These are phyloP conservation scores for Metrosideros polymorpha DNA, from an alignment of 441 rosid genomes.

Conservation along the genomic window DNA sequence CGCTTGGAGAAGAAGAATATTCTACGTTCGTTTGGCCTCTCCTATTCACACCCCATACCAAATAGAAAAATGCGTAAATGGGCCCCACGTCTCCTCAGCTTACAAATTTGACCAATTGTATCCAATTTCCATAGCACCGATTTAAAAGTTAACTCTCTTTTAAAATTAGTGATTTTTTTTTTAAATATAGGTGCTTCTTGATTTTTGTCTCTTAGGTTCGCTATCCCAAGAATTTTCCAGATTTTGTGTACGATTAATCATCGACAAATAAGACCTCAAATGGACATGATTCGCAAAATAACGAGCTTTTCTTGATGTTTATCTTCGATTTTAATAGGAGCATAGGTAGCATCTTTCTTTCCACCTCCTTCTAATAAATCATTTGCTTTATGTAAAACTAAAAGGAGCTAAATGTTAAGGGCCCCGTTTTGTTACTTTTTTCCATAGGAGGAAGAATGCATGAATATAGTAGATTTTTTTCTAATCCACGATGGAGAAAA, in stretches of 20 bases:
- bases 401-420: not conserved
- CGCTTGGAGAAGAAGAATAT: conserved; percentile 18
- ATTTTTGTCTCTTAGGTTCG: not conserved
- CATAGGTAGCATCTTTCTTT: not conserved
- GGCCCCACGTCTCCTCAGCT: not conserved
- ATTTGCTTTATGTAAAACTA: not conserved
- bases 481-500: not conserved
- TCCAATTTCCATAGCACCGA: not conserved
- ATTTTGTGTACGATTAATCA: not conserved
- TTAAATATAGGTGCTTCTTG: not conserved
- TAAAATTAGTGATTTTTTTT: not conserved
- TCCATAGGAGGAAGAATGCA: not conserved
- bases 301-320: not conserved
- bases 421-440: not conserved
- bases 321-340: not conserved
- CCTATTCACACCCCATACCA: not conserved
- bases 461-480: not conserved
- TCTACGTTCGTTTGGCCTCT: not conserved
- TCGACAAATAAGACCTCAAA: not conserved
- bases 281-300: not conserved
- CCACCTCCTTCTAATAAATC: not conserved
- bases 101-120: not conserved
- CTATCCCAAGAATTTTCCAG: not conserved
- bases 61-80: not conserved
- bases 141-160: not conserved